These are phyloP conservation scores for Paramecium sonneborni DNA, from an alignment of 73 alveolate genomes.

Conservation along the genomic window DNA sequence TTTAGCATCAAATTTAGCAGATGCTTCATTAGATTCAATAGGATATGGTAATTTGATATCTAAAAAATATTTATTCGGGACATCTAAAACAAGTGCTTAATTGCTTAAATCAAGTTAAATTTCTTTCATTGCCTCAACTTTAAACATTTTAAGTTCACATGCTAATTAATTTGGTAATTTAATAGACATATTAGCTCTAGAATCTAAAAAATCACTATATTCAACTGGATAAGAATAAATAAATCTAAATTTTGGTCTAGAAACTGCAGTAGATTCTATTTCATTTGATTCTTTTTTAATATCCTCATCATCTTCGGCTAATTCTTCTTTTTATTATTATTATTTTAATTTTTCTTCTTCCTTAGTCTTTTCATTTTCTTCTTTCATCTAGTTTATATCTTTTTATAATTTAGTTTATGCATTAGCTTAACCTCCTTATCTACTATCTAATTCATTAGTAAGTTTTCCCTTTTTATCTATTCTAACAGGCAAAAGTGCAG, in stretches of 20 bases:
- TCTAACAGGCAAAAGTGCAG: constrained; percentile 76
- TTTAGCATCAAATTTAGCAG: constrained; percentile 92
- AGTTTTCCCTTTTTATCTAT: constrained; percentile 75
- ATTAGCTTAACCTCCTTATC: constrained; percentile 60
- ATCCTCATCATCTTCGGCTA: constrained; percentile 74
- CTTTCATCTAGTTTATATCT: constrained; percentile 72
- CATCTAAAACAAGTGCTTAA: constrained; percentile 84
- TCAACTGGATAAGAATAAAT: constrained; percentile 88
- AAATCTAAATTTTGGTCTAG: constrained; percentile 80
- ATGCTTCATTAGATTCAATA: constrained; percentile 83
- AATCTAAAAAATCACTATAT: constrained; percentile 74
- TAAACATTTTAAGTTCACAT: constrained; percentile 72
- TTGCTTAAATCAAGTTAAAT: constrained; percentile 89
- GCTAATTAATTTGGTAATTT: constrained; percentile 77
- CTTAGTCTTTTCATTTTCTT: constrained; percentile 59
- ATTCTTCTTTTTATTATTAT: constrained; percentile 61
- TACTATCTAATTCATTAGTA: constrained; percentile 53
- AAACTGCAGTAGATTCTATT: constrained; percentile 67
- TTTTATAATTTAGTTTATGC: constrained; percentile 78
- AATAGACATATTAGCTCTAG: constrained; percentile 71
- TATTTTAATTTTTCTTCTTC: constrained; percentile 59
- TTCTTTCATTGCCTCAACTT: constrained; percentile 71
- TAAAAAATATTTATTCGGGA: constrained; percentile 86
- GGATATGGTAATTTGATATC: constrained; percentile 88
- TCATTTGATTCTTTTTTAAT: constrained; percentile 72